Conservation (phyloP, 2,329 filamentous ascomycete genomes). For the Raffaelea arxii region DNA sequence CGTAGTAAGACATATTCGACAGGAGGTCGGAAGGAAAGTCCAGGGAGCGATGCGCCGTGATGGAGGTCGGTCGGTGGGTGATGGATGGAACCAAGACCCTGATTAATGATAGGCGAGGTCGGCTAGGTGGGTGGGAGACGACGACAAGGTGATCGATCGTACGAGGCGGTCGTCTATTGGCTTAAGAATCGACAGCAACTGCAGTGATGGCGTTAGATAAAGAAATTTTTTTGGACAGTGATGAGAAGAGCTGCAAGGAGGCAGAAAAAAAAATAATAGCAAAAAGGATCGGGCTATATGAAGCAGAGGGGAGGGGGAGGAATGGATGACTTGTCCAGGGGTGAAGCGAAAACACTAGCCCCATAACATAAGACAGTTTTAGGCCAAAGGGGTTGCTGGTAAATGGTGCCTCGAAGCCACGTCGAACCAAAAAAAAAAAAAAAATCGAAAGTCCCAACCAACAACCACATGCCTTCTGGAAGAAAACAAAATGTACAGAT, state of each 20-base stretch:
- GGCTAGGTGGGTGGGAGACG: not conserved
- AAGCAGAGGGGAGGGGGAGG: not conserved
- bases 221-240: not conserved
- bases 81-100: too few species aligned
- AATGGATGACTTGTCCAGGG: too few species aligned
- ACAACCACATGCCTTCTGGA: too few species aligned
- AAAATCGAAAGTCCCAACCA: not conserved
- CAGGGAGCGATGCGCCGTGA: not conserved
- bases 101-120: too few species aligned
- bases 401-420: not conserved
- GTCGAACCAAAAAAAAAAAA: not conserved
- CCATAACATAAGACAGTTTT: too few species aligned
- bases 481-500: too few species aligned
- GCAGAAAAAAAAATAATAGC: not conserved
- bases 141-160: not conserved
- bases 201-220: not conserved
- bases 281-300: not conserved
- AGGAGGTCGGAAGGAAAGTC: not conserved
- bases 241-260: not conserved
- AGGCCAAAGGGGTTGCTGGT: not conserved
- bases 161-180: not conserved
- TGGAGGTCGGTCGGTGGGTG: too few species aligned
- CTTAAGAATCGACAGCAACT: not conserved
- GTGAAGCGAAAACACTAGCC: too few species aligned
- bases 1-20: slow-evolving; percentile 19